These are phyloP conservation scores for Didymella pinodella DNA, from an alignment of 2,329 filamentous ascomycete species.

Conservation along the genomic window DNA sequence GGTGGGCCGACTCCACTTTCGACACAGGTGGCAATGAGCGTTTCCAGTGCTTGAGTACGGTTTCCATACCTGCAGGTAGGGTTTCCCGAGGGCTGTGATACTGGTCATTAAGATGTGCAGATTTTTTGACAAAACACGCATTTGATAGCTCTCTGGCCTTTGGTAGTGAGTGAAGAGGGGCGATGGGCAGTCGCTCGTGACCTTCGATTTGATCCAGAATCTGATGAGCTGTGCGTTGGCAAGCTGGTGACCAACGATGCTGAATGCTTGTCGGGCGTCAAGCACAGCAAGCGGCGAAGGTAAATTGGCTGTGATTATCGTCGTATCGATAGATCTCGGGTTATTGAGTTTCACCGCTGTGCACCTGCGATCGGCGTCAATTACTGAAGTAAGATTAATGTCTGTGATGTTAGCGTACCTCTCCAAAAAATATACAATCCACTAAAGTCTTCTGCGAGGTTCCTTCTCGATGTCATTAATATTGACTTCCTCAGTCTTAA, in stretches of 20 bases:
- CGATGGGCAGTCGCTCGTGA: neutral
- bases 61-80: neutral
- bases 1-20: slow-evolving; percentile 5
- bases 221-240: slow-evolving; percentile 13
- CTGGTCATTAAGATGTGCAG: neutral
- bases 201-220: slow-evolving; percentile 11
- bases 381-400: neutral
- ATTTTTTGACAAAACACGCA: neutral
- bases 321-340: slow-evolving; percentile 2
- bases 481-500: slow-evolving; percentile 1
- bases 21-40: slow-evolving; percentile 6
- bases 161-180: no score
- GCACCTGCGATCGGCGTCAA: neutral
- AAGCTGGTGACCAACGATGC: slow-evolving; percentile 10
- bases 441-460: slow-evolving; percentile 11
- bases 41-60: slow-evolving; percentile 7
- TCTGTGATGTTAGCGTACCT: neutral
- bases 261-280: slow-evolving; percentile 7
- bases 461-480: slow-evolving; percentile 6
- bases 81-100: neutral
- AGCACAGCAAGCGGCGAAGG: slow-evolving; percentile 2
- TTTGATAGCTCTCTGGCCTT: neutral
- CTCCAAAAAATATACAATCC: slow-evolving; percentile 11
- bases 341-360: slow-evolving; percentile 11
- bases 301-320: neutral